These are phyloP conservation scores for Omphalea diandra DNA, from an alignment of 441 rosid genomes.

Conservation along the genomic window DNA sequence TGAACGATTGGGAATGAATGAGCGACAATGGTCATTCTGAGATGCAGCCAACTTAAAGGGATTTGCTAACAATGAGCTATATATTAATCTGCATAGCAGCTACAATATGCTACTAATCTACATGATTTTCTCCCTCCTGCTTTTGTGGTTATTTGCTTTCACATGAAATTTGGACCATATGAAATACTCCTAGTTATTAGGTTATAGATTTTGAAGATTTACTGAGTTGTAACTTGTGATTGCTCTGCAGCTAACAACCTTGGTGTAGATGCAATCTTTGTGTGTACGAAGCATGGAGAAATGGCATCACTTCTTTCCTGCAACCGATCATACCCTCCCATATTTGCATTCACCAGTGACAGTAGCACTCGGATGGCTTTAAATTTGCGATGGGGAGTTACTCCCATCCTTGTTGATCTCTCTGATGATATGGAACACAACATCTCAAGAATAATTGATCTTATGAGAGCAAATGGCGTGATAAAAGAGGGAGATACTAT, in stretches of 20 bases:
- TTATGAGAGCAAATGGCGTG: conserved; percentile 82
- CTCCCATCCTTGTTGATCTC: conserved; percentile 74
- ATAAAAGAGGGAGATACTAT: conserved; percentile 77
- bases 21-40: not conserved
- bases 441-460: conserved; percentile 66
- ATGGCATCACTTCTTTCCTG: conserved; percentile 86
- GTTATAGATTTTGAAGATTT: not conserved
- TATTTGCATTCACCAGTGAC: conserved; percentile 77
- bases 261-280: conserved; percentile 84
- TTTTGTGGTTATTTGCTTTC: not conserved
- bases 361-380: conserved; percentile 63
- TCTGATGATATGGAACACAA: conserved; percentile 84
- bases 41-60: no score
- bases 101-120: no score
- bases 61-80: no score
- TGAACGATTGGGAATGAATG: not conserved
- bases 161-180: not conserved
- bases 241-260: conserved; percentile 75
- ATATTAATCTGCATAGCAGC: no score
- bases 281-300: conserved; percentile 73
- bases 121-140: not conserved
- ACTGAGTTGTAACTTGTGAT: not conserved
- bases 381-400: conserved; percentile 90
- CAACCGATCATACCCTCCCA: conserved; percentile 84
- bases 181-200: not conserved